phyloP scores from a whole-genome alignment of 2,329 filamentous ascomycete genomes.

The Fusarium sterilihyphosum region DNA sequence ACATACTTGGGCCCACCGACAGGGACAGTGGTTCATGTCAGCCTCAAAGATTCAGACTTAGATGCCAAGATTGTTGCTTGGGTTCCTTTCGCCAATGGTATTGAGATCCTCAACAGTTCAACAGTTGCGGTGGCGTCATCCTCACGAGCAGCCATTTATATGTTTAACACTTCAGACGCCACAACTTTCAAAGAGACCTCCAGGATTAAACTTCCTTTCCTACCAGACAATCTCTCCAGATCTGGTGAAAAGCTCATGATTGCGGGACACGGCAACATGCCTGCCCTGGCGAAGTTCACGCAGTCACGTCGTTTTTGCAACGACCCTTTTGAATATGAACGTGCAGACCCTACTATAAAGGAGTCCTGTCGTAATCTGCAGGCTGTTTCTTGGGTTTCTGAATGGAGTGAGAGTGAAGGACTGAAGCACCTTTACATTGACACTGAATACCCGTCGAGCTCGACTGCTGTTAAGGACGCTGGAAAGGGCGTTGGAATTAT shows the following conservation, averaged over 20 bases:
- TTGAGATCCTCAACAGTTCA: constrained; percentile 51
- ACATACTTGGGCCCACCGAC: constrained; percentile 47
- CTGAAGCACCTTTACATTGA: constrained; percentile 48
- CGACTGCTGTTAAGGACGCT: constrained; percentile 47
- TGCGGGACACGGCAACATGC: constrained; percentile 53
- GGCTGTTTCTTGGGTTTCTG: constrained; percentile 45
- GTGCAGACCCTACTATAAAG: constrained; percentile 11
- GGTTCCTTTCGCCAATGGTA: constrained; percentile 54
- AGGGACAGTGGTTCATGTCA: constrained; percentile 51
- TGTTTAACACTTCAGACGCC: constrained; percentile 9
- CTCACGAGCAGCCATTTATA: constrained; percentile 18
- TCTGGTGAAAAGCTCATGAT: constrained; percentile 48
- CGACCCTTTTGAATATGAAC: constrained; percentile 40
- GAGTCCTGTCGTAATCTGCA: not conserved
- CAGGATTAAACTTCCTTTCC: constrained; percentile 46
- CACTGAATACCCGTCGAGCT: constrained; percentile 48
- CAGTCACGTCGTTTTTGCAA: constrained; percentile 49
- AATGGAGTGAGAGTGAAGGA: constrained; percentile 49
- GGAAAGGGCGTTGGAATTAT: constrained; percentile 48
- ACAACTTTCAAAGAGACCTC: not conserved
- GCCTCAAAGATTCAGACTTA: constrained; percentile 14
- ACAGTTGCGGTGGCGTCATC: constrained; percentile 53
- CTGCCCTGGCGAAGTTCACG: constrained; percentile 46
- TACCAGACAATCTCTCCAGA: constrained; percentile 53
- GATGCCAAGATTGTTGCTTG: constrained; percentile 45